Percentiles rank a stretch among this genome's conserved stretches.
Conservation (phyloP, 2,329 filamentous ascomycete species). For the Xenoacremonium recifei region DNA sequence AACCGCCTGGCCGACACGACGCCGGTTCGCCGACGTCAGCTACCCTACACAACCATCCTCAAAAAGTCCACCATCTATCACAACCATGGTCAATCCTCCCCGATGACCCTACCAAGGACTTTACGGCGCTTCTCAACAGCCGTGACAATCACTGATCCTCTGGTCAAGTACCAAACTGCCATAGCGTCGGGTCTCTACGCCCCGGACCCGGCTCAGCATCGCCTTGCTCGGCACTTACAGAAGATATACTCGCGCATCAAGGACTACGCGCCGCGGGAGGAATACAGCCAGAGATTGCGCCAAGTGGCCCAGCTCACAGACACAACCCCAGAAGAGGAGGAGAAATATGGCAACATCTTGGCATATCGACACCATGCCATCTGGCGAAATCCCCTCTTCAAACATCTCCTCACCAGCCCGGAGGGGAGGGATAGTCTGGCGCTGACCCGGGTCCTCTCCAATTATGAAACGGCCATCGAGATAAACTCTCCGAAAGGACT, state of each 20-base stretch:
- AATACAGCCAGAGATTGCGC: constrained; percentile 65
- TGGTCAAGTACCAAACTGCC: constrained; percentile 73
- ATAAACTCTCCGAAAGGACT: constrained; percentile 72
- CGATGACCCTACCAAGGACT: constrained; percentile 4
- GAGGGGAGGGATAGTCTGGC: constrained; percentile 60
- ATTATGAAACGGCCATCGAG: constrained; percentile 68
- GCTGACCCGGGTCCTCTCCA: constrained; percentile 66
- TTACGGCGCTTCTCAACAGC: constrained; percentile 44
- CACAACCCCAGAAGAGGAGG: constrained; percentile 25
- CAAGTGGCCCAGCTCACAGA: constrained; percentile 53
- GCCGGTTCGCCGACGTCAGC: too few species aligned
- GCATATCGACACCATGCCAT: constrained; percentile 55
- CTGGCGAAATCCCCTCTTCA: constrained; percentile 57
- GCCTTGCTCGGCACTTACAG: constrained; percentile 72
- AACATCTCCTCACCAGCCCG: constrained; percentile 55
- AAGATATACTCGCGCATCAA: constrained; percentile 74
- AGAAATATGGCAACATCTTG: constrained; percentile 35
- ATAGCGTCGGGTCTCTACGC: constrained; percentile 64
- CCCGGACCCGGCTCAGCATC: constrained; percentile 70
- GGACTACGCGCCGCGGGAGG: constrained; percentile 71
- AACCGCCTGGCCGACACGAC: too few species aligned
- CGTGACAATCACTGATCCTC: constrained; percentile 66
- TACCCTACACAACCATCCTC: too few species aligned
- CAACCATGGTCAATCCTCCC: neutral
- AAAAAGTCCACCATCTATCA: too few species aligned